phyloP scores from a whole-genome alignment of 768 basidiomycete species.

The Mrakia hoshinonis region DNA sequence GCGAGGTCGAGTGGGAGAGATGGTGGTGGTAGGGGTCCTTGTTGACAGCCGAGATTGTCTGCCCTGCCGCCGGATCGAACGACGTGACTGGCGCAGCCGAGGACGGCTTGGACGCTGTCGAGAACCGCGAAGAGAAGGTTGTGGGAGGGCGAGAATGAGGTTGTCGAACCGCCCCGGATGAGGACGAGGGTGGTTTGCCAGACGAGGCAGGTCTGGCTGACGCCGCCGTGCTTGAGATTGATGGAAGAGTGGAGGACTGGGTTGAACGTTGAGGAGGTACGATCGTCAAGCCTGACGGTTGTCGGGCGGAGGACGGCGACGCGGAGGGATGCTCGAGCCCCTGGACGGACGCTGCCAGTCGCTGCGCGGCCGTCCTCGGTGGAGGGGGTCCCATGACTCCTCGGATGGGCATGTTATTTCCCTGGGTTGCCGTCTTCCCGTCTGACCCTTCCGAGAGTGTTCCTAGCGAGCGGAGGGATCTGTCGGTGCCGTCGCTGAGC shows the following conservation, averaged over 20 bases:
- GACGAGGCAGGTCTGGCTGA: background rate
- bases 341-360: background rate
- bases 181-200: background rate
- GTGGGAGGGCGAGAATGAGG: background rate
- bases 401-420: background rate
- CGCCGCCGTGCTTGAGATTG: background rate
- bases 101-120: conserved; percentile 7
- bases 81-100: conserved; percentile 19
- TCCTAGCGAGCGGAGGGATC: background rate
- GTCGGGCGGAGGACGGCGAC: conserved; percentile 37
- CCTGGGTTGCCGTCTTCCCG: background rate
- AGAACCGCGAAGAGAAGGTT: background rate
- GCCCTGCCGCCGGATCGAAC: conserved; percentile 15
- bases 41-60: conserved; percentile 13
- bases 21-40: background rate
- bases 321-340: background rate
- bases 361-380: background rate
- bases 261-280: conserved; percentile 47
- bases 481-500: background rate
- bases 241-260: conserved; percentile 44
- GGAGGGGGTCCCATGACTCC: conserved; percentile 10
- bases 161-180: background rate
- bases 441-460: conserved; percentile 3
- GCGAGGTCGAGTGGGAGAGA: background rate
- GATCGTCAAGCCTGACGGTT: conserved; percentile 46